A percentile compares a stretch with the other conserved stretches of the same genome.
phyloP scores from a whole-genome alignment of 805 yeast species.

The Kuraishia floccosa region DNA sequence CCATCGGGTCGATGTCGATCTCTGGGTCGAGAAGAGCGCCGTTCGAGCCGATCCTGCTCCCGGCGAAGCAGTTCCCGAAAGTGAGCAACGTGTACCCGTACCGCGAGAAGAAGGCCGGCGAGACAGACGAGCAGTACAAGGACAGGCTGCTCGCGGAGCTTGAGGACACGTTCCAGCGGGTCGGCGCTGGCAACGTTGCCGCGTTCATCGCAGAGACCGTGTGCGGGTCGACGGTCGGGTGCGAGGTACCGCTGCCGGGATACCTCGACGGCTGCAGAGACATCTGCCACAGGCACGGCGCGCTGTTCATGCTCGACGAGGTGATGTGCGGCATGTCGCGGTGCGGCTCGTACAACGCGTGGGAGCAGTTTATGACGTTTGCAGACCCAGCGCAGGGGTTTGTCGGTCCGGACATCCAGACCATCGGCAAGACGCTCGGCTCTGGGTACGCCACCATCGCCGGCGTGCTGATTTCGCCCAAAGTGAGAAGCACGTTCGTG shows the following conservation, averaged over 20 bases:
- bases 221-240: constrained; percentile 33
- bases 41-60: constrained; percentile 15
- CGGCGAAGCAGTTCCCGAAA: constrained; percentile 13
- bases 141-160: constrained; percentile 22
- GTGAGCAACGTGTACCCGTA: constrained; percentile 20
- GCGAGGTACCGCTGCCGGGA: constrained; percentile 30
- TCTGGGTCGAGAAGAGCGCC: constrained; percentile 20
- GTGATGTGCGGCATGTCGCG: constrained; percentile 49
- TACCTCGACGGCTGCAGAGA: constrained; percentile 32
- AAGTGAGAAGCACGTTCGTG: constrained; percentile 23
- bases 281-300: constrained; percentile 38
- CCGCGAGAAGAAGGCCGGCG: constrained; percentile 18
- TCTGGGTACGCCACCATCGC: constrained; percentile 41
- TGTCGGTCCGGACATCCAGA: constrained; percentile 40
- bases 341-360: constrained; percentile 34
- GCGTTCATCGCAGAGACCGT: constrained; percentile 32
- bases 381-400: constrained; percentile 10
- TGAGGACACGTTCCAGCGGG: constrained; percentile 24
- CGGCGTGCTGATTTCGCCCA: constrained; percentile 31
- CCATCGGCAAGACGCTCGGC: constrained; percentile 39
- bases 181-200: constrained; percentile 30
- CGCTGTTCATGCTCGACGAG: constrained; percentile 37
- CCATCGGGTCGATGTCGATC: constrained; percentile 30
- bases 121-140: constrained; percentile 26
- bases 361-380: constrained; percentile 26